Conservation (phyloP, 345 rosid genomes). For the Geranium rotundifolium region DNA sequence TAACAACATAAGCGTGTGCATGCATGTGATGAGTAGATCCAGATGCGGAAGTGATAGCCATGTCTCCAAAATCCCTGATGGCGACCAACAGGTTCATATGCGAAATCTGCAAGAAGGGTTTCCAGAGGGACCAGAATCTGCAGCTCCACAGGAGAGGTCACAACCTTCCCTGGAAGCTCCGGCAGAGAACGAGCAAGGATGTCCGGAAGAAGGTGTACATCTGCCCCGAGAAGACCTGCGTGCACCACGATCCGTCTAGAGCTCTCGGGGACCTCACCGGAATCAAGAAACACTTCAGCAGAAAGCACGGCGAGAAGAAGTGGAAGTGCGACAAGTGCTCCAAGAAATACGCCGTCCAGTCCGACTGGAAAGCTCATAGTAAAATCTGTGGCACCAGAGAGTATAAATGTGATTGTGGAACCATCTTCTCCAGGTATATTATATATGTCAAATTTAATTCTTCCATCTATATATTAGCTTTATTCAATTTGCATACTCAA, state of each 20-base stretch:
- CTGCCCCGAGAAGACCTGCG: slow-evolving; percentile 44
- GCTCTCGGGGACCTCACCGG: slow-evolving; percentile 50
- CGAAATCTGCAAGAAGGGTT: slow-evolving; percentile 47
- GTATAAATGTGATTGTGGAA: slow-evolving; percentile 47
- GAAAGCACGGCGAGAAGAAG: slow-evolving; percentile 51
- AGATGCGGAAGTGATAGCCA: slow-evolving; percentile 41
- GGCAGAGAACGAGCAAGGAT: slow-evolving; percentile 35
- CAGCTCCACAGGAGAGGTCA: slow-evolving; percentile 50
- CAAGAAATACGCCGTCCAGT: slow-evolving; percentile 48
- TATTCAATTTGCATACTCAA: too few species aligned
- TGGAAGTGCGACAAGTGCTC: too few species aligned
- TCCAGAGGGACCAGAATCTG: slow-evolving; percentile 46
- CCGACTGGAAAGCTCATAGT: slow-evolving; percentile 50
- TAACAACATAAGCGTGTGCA: not conserved
- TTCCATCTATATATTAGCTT: too few species aligned
- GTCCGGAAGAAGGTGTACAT: slow-evolving; percentile 36
- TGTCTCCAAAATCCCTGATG: slow-evolving; percentile 42
- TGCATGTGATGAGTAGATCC: slow-evolving; percentile 23
- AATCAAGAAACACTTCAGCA: slow-evolving; percentile 42
- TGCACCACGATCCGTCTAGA: slow-evolving; percentile 38
- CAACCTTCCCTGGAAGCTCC: slow-evolving; percentile 48
- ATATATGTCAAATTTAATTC: not conserved
- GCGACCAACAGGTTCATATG: slow-evolving; percentile 40
- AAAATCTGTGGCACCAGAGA: slow-evolving; percentile 48
- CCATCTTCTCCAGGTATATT: slow-evolving; percentile 42